Percentiles rank a stretch among this genome's conserved stretches.
Conservation (phyloP, 352 stramenopile genomes). For the Phytophthora meadii region DNA sequence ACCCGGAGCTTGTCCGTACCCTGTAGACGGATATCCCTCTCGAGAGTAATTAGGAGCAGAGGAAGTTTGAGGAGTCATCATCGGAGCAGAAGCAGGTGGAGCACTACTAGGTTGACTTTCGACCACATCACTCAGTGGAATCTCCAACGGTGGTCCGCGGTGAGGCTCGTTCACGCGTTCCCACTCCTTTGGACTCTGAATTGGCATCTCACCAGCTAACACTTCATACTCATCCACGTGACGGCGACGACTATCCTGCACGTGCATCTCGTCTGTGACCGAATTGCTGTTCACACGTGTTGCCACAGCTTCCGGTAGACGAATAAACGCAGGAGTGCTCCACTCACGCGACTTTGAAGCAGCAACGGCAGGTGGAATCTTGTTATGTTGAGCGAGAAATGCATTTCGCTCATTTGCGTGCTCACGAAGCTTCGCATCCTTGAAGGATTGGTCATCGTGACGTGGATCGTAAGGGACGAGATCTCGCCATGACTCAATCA, state of each 20-base stretch:
- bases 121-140: constrained; percentile 74
- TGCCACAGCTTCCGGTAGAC: constrained; percentile 66
- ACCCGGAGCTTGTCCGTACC: constrained; percentile 23
- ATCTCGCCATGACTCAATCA: constrained; percentile 89
- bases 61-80: constrained; percentile 27
- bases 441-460: constrained; percentile 79
- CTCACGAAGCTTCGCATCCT: constrained; percentile 85
- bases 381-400: constrained; percentile 80
- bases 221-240: constrained; percentile 88
- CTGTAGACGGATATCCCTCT: constrained; percentile 33
- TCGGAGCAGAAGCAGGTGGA: constrained; percentile 23
- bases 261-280: constrained; percentile 68
- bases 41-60: constrained; percentile 21
- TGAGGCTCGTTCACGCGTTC: constrained; percentile 66
- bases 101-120: constrained; percentile 30
- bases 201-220: constrained; percentile 80
- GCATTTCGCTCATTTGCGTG: constrained; percentile 77
- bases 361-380: constrained; percentile 53
- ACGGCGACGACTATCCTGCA: constrained; percentile 71
- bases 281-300: constrained; percentile 36
- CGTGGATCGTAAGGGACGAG: constrained; percentile 63
- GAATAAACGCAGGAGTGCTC: constrained; percentile 65
- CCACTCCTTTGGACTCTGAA: constrained; percentile 83
- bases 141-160: constrained; percentile 61
- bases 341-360: constrained; percentile 68